These are phyloP conservation scores for Yamadazyma taylorii DNA, from an alignment of 1,139 yeast genomes.

Conservation along the genomic window DNA sequence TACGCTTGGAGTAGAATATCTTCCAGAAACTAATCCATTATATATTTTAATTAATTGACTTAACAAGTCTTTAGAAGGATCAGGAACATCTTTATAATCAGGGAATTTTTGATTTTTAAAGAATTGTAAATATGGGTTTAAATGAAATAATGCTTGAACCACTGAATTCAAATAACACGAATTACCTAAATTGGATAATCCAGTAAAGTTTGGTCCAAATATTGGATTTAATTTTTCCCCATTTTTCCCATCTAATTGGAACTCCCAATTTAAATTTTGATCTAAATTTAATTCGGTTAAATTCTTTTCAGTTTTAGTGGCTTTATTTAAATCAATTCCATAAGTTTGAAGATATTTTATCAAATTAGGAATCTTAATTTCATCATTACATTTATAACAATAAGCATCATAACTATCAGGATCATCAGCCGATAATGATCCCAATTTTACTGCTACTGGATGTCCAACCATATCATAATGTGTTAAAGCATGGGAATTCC, in stretches of 20 bases:
- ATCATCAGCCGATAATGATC: constrained; percentile 73
- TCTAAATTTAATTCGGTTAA: constrained; percentile 87
- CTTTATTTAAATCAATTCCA: constrained; percentile 65
- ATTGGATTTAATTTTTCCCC: constrained; percentile 68
- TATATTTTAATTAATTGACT: constrained; percentile 77
- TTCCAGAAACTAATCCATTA: constrained; percentile 76
- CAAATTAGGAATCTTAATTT: constrained; percentile 71
- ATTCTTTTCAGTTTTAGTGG: constrained; percentile 75
- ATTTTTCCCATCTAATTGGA: constrained; percentile 69
- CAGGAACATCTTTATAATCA: constrained; percentile 26
- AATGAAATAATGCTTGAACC: constrained; percentile 59
- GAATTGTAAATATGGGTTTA: constrained; percentile 39
- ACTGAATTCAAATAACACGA: constrained; percentile 89
- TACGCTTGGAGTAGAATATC: constrained; percentile 60
- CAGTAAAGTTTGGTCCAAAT: constrained; percentile 71
- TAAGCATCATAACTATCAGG: constrained; percentile 65
- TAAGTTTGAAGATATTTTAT: constrained; percentile 50
- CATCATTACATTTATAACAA: constrained; percentile 89
- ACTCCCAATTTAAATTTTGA: constrained; percentile 92
- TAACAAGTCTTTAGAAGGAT: constrained; percentile 64
- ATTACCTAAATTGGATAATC: constrained; percentile 86
- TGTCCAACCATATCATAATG: constrained; percentile 65
- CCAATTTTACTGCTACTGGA: constrained; percentile 84
- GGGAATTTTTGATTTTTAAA: constrained; percentile 28
- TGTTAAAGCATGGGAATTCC: constrained; percentile 83